Conservation (phyloP, 352 stramenopile species). For the Thraustochytrium striatum region DNA sequence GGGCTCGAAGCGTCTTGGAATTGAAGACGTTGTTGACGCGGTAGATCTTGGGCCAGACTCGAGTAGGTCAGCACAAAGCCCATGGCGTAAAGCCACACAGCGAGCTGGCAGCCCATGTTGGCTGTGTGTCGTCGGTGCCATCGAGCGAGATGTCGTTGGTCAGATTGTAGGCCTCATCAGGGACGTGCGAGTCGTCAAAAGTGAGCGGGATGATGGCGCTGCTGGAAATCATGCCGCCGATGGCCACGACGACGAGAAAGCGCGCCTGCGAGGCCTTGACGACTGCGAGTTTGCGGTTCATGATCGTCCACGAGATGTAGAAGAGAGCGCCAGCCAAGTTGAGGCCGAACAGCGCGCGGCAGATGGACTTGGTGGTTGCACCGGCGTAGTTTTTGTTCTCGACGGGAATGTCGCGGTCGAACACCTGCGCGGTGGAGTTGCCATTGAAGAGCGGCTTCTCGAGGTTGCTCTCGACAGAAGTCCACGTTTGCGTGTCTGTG, state of each 20-base stretch:
- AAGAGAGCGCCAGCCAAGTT: neutral
- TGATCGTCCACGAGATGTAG: neutral
- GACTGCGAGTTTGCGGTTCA: neutral
- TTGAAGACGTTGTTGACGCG: constrained; percentile 1
- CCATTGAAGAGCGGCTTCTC: no score
- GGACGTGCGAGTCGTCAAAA: neutral
- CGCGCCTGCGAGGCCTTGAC: constrained; percentile 4
- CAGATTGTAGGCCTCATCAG: no score
- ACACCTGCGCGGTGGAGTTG: no score
- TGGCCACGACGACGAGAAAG: neutral
- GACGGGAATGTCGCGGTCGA: no score
- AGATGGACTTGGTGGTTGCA: no score
- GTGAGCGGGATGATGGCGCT: neutral
- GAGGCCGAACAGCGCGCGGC: neutral
- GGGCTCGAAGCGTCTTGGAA: no score
- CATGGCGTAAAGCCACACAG: neutral
- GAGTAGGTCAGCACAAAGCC: neutral
- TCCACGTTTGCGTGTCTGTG: no score
- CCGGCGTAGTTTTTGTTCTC: no score
- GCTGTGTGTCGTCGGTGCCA: neutral
- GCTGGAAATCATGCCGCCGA: neutral
- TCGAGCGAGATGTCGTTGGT: no score
- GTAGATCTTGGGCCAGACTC: neutral
- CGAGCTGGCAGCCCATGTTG: neutral
- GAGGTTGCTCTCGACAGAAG: no score